phyloP scores from a whole-genome alignment of 2,329 filamentous ascomycete genomes.

The Colletotrichum sansevieriae region DNA sequence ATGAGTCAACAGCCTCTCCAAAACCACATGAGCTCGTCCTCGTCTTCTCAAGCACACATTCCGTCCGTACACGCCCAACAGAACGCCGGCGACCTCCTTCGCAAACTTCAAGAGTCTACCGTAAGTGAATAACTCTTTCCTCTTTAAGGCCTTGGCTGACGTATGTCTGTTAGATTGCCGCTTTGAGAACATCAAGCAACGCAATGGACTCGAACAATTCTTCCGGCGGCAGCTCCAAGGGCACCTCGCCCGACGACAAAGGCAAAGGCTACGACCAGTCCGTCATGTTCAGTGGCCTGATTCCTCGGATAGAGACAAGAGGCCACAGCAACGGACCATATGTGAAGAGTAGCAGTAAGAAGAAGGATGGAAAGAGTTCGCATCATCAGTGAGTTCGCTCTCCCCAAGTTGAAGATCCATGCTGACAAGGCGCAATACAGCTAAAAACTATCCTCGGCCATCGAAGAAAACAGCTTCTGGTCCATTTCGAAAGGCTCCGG shows the following conservation, averaged over 20 bases:
- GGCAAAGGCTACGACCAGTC: slow-evolving; percentile 32
- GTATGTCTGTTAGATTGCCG: slow-evolving; percentile 17
- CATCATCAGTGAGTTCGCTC: slow-evolving; percentile 15
- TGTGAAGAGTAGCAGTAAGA: slow-evolving; percentile 37
- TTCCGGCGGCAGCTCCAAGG: slow-evolving; percentile 40
- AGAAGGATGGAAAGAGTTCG: slow-evolving; percentile 31
- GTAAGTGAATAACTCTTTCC: background rate
- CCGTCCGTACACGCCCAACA: slow-evolving; percentile 14
- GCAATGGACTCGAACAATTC: slow-evolving; percentile 34
- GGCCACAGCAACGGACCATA: slow-evolving; percentile 43
- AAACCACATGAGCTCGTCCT: slow-evolving; percentile 18
- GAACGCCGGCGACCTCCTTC: slow-evolving; percentile 31
- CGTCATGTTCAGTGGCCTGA: slow-evolving; percentile 43
- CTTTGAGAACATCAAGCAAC: slow-evolving; percentile 26
- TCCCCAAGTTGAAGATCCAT: background rate
- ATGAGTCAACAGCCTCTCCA: slow-evolving; percentile 32
- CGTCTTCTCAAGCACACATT: slow-evolving; percentile 20
- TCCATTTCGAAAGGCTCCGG: too few relatives aligned
- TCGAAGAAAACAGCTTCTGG: background rate
- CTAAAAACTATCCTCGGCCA: slow-evolving; percentile 5
- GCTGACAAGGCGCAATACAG: slow-evolving; percentile 18
- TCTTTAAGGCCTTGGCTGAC: background rate
- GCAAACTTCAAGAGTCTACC: slow-evolving; percentile 38
- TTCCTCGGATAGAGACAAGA: slow-evolving; percentile 45
- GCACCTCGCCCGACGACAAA: slow-evolving; percentile 34